Conservation (phyloP, 2,329 filamentous ascomycete species). For the Beauveria medogensis region DNA sequence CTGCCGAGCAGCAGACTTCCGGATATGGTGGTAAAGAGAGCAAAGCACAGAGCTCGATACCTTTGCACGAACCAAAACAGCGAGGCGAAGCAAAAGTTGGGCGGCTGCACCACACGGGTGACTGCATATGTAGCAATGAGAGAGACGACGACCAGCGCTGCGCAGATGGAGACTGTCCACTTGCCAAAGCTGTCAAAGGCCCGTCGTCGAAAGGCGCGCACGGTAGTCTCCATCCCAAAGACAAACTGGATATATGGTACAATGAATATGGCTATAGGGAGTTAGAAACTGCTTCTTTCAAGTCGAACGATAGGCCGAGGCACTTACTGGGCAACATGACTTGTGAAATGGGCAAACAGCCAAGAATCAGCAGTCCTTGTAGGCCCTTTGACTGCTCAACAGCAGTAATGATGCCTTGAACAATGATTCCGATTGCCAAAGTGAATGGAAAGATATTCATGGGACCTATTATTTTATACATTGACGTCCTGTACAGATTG, state of each 20-base stretch:
- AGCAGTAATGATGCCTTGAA: constrained; percentile 51
- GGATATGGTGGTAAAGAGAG: constrained; percentile 43
- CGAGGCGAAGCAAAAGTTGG: constrained; percentile 57
- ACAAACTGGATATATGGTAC: constrained; percentile 58
- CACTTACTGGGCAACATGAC: constrained; percentile 51
- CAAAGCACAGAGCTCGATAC: constrained; percentile 51
- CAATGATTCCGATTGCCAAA: constrained; percentile 47
- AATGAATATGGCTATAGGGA: constrained; percentile 51
- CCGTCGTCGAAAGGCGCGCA: constrained; percentile 44
- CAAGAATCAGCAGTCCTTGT: constrained; percentile 38
- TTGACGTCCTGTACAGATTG: constrained; percentile 23
- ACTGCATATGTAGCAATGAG: constrained; percentile 50
- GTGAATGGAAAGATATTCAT: constrained; percentile 48
- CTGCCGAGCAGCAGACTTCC: constrained; percentile 41
- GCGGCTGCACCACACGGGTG: constrained; percentile 45
- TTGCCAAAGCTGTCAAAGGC: constrained; percentile 52
- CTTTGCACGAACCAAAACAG: constrained; percentile 59
- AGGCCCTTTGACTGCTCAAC: constrained; percentile 49
- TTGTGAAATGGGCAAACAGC: constrained; percentile 47
- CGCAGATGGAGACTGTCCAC: constrained; percentile 52
- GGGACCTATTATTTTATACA: constrained; percentile 36
- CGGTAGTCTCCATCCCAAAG: constrained; percentile 54
- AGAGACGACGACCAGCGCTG: constrained; percentile 41
- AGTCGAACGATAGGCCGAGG: too few species aligned
- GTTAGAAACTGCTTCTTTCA: background rate